These are phyloP conservation scores for Thinopyrum elongatum DNA, from an alignment of 176 grass and related monocot species.

Conservation along the genomic window DNA sequence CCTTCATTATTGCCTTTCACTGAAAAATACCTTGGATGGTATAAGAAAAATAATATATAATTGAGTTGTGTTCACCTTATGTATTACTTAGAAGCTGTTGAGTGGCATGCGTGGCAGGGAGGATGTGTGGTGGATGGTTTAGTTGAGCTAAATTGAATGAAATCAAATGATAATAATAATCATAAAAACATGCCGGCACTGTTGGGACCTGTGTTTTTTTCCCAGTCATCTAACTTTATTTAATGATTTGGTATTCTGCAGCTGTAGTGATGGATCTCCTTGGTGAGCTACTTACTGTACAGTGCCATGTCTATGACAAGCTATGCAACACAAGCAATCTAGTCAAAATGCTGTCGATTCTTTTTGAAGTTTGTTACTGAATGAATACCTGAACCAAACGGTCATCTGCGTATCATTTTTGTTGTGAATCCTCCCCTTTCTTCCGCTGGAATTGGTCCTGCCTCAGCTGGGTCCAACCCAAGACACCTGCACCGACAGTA, in stretches of 20 bases:
- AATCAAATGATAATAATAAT: not conserved
- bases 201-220: not conserved
- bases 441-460: not conserved
- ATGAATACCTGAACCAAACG: slow-evolving; percentile 17
- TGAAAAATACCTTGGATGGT: not conserved
- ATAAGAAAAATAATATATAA: too few relatives aligned
- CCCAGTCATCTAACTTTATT: not conserved
- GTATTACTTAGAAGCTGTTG: not conserved
- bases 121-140: not conserved
- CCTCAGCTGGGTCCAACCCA: not conserved
- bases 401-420: slow-evolving; percentile 13
- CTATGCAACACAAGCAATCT: slow-evolving; percentile 19
- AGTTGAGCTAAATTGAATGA: not conserved
- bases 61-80: not conserved
- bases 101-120: not conserved
- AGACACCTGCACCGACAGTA: not conserved
- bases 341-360: slow-evolving; percentile 12
- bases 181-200: not conserved
- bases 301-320: slow-evolving; percentile 37
- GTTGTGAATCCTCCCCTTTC: not conserved
- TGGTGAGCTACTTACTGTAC: slow-evolving; percentile 35
- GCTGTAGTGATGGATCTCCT: slow-evolving; percentile 30
- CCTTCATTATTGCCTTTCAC: not conserved
- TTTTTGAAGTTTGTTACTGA: slow-evolving; percentile 12
- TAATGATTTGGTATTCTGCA: slow-evolving; percentile 28